Percentiles rank a stretch among this genome's conserved stretches.
These are phyloP conservation scores for Chalaropsis thielavioides DNA, from an alignment of 2,329 filamentous ascomycete genomes.

Conservation along the genomic window DNA sequence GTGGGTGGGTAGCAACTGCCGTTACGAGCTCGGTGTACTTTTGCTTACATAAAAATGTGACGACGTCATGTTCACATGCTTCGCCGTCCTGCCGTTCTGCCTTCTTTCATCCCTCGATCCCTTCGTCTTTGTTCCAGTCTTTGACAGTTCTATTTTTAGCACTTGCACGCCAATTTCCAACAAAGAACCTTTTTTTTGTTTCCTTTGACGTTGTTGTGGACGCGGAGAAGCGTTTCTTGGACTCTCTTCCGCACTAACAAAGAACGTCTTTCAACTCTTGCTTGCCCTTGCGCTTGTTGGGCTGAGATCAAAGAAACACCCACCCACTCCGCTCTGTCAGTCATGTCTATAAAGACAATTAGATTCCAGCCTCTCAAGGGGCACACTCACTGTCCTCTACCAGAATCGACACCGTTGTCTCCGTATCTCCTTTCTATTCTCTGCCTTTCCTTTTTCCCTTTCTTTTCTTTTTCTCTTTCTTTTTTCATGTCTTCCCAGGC, in stretches of 20 bases:
- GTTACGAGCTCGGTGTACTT: neutral
- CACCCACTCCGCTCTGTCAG: no score
- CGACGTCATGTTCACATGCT: neutral
- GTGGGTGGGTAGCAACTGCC: neutral
- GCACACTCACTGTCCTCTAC: neutral
- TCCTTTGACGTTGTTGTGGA: no score
- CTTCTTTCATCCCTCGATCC: no score
- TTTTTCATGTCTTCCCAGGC: neutral
- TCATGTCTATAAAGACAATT: slow-evolving; percentile 7
- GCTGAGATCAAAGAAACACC: no score
- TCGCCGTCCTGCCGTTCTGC: no score
- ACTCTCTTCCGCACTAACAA: neutral
- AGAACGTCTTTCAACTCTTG: neutral
- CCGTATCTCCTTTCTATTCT: neutral
- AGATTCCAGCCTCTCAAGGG: neutral
- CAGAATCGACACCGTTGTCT: neutral
- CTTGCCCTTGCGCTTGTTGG: no score
- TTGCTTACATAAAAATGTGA: neutral
- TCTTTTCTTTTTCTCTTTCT: neutral
- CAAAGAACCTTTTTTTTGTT: neutral
- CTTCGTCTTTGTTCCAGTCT: neutral
- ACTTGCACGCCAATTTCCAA: neutral
- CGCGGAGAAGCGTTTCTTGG: no score
- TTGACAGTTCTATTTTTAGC: neutral
- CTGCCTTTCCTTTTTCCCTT: neutral